Evolutionary conservation across 192 early-diverging fungal genomes (phyloP), one percentile per base, ranked within the genome.

Genomic region (Funneliformis mosseae): DNA sequence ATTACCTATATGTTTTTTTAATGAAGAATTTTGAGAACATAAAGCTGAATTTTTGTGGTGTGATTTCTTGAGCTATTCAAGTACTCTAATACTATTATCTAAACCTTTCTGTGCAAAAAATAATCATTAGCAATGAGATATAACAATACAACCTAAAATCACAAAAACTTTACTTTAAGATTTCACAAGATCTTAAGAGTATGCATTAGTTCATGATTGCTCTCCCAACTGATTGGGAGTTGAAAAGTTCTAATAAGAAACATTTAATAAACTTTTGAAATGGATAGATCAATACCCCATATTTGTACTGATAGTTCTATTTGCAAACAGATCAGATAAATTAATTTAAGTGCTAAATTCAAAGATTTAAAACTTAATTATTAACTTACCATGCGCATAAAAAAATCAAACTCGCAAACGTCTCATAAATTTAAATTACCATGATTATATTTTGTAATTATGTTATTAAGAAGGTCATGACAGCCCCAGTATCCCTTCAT

Each of bases 271-370:
- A 80, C 55, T 62, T 66, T 62, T 48, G 38, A 64, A 42, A 80
- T 59, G 0, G 70, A 71, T 18, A 71, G 55, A 67, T 80, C 79
- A 70, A 80, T 80, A 46, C 61, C 79, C 79, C n/a, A 80, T 11
- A 80, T 46, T 42, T 80, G 61, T 11, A 80, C 60, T 25, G 23
- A 42, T 59, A 21, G 71, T 4, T 71, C 79, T 80, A 61, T 64
- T 27, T 66, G 41, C 69, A 74, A 41, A 80, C 50, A 80, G 33
- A 80, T 64, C 28, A 66, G 59, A 61, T 75, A 48, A 68, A 55
- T 41, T 67, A 70, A 55, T 70, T 60, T 69, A 69, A 28, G 33
- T 64, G 25, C 42, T 8, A 41, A 42, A 76, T 23, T 25, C 11
- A 75, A 55, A 80, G 48, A 80, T 71, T 38, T 4, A 4, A 60